Evolutionary conservation across 2,329 filamentous ascomycete species (phyloP).

Genomic region (Monilinia polystroma): DNA sequence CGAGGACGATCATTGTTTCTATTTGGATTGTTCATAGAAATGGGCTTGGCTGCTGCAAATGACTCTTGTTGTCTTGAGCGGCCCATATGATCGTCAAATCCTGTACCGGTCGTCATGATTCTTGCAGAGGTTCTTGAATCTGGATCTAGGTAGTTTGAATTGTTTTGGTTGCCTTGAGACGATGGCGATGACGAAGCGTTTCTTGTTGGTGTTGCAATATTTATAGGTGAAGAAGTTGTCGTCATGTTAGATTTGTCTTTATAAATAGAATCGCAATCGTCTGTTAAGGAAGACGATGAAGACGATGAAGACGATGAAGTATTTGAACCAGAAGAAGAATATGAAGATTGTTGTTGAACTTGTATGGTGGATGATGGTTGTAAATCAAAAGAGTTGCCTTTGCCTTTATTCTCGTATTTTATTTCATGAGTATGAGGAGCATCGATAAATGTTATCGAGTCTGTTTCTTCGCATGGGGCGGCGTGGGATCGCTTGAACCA

Average conservation of each 20-base stretch:
- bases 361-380: background rate
- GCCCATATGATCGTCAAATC: constrained; percentile 54
- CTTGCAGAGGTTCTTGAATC: constrained; percentile 47
- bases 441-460: constrained; percentile 17
- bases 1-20: constrained; percentile 58
- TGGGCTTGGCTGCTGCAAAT: constrained; percentile 64
- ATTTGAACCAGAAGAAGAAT: constrained; percentile 6
- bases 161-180: constrained; percentile 39
- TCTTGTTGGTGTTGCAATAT: constrained; percentile 40
- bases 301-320: background rate
- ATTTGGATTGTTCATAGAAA: constrained; percentile 63
- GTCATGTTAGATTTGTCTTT: constrained; percentile 34
- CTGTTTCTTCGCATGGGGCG: constrained; percentile 13
- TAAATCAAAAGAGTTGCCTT: constrained; percentile 6
- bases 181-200: constrained; percentile 42
- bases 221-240: constrained; percentile 39
- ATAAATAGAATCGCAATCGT: constrained; percentile 3
- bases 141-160: constrained; percentile 33
- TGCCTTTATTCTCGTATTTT: background rate
- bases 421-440: background rate
- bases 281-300: background rate
- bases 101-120: constrained; percentile 52
- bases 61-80: constrained; percentile 56
- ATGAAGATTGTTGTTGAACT: constrained; percentile 14
- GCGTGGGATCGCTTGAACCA: constrained; percentile 22